phyloP scores from a whole-genome alignment of 495 filamentous ascomycete genomes.

The Polyplosphaeria fusca region DNA sequence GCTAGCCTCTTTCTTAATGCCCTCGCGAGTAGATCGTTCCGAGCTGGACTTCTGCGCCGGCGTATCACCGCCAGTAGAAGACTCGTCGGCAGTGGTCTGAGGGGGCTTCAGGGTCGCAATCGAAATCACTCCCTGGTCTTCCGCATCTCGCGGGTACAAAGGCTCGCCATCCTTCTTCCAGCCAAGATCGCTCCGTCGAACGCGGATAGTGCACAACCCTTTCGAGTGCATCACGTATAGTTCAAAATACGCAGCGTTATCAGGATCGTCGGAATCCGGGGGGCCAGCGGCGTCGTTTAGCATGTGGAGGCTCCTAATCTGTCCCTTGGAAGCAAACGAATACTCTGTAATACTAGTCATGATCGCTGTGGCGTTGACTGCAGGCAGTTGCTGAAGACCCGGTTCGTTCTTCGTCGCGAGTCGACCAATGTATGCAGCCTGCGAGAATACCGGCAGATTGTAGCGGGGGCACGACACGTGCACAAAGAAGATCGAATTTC shows the following conservation, averaged over 20 bases:
- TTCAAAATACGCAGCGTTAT: slow-evolving; percentile 72
- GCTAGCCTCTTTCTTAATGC: slow-evolving; percentile 45
- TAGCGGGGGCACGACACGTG: slow-evolving; percentile 92
- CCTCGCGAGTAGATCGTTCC: slow-evolving; percentile 25
- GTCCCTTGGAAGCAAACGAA: slow-evolving; percentile 82
- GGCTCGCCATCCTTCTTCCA: slow-evolving; percentile 86
- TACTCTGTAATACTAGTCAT: slow-evolving; percentile 94
- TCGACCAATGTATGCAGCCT: slow-evolving; percentile 78
- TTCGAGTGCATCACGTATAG: slow-evolving; percentile 97
- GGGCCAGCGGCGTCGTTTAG: slow-evolving; percentile 59
- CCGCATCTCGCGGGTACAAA: slow-evolving; percentile 68
- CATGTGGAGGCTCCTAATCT: slow-evolving; percentile 85
- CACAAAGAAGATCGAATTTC: slow-evolving; percentile 95
- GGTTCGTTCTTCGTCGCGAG: slow-evolving; percentile 63
- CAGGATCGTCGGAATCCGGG: slow-evolving; percentile 53
- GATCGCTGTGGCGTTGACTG: slow-evolving; percentile 89
- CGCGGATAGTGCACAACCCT: slow-evolving; percentile 79
- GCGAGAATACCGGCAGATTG: slow-evolving; percentile 70
- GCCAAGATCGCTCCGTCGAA: slow-evolving; percentile 84
- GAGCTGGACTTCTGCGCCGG: slow-evolving; percentile 20
- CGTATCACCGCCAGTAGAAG: slow-evolving; percentile 49
- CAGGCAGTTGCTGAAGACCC: slow-evolving; percentile 55
- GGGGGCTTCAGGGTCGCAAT: slow-evolving; percentile 50
- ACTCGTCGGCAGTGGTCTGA: slow-evolving; percentile 42
- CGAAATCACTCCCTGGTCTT: slow-evolving; percentile 58